Evolutionary conservation across 495 filamentous ascomycete species (phyloP), one percentile per base, ranked within the genome.

Genomic region (Penicillium cinerascens): DNA sequence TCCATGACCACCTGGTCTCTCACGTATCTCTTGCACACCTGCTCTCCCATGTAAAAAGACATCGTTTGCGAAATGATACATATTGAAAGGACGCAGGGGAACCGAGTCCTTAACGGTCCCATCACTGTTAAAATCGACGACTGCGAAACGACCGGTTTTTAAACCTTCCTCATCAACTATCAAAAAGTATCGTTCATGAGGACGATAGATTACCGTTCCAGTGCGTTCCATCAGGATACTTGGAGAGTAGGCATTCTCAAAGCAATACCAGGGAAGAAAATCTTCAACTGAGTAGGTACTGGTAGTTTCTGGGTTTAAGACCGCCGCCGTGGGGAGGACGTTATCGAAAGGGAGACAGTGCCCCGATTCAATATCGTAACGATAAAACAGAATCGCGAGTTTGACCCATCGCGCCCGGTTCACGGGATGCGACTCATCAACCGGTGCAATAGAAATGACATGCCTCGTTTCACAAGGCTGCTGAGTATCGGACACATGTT

Each of bases 341-440:
- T 33, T 37, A n/a, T 42, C 33, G 38, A 47, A n/a, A 25, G 33
- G 40, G 5, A 54, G 44, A 42, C 51, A 54, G 20, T 54, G 51
- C 4, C 51, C 51, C 18, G 51, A 35, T 36, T 54, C 51, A 42
- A 47, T 25, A 54, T 47, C 51, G 39, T 54, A 54, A 16, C 37
- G 33, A 20, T 54, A 47, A 17, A 54, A 54, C 0, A 54, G 51
- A 42, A 47, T 54, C 16, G 44, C 51, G 51, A 54, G 36, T 23
- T 54, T 54, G 11, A 54, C 43, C 51, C 43, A 54, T 42, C 51
- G 51, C 22, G 51, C 51, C 23, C 43, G 42, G 22, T 54, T 54
- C 10, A 42, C n/a, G 23, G 42, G 33, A 47, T 54, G 42, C 33
- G 27, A 11, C 47, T 42, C 37, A 47, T 54, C 51, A 47, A 54